Evolutionary conservation across 768 basidiomycete genomes (phyloP).

Genomic region (Terana coerulea): DNA sequence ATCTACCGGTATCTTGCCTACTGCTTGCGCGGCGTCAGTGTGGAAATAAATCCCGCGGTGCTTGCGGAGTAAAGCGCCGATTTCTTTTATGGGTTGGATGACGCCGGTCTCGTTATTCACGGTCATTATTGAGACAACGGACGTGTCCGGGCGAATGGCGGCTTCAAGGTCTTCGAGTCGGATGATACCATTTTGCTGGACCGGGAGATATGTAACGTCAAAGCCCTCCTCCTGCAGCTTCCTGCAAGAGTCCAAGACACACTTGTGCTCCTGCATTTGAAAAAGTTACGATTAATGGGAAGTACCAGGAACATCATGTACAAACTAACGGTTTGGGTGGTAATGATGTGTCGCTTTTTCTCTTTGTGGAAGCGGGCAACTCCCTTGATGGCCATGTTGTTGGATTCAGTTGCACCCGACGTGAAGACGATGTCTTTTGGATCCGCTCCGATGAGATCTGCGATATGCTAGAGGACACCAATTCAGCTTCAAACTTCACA

Average conservation of each 20-base stretch:
- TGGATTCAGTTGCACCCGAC: slow-evolving; percentile 95
- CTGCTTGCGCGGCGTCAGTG: slow-evolving; percentile 96
- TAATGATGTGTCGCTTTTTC: slow-evolving; percentile 91
- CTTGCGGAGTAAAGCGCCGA: slow-evolving; percentile 80
- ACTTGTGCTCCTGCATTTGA: slow-evolving; percentile 99
- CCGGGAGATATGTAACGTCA: slow-evolving; percentile 97
- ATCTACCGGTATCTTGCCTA: slow-evolving; percentile 86
- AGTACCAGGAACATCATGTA: background rate
- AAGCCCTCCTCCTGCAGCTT: slow-evolving; percentile 96
- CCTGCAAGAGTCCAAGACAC: slow-evolving; percentile 96
- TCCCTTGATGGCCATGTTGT: slow-evolving; percentile 97
- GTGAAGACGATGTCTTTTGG: slow-evolving; percentile 97
- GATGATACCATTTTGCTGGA: slow-evolving; percentile 80
- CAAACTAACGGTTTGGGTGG: slow-evolving; percentile 79
- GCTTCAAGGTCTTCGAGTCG: slow-evolving; percentile 74
- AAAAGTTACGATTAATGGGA: background rate
- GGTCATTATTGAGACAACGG: slow-evolving; percentile 95
- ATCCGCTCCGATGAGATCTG: slow-evolving; percentile 90
- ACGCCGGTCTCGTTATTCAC: slow-evolving; percentile 99
- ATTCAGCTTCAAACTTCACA: background rate
- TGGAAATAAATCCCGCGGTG: slow-evolving; percentile 93
- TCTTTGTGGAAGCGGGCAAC: slow-evolving; percentile 94
- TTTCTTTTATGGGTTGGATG: slow-evolving; percentile 95
- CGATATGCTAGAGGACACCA: slow-evolving; percentile 62
- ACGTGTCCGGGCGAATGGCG: slow-evolving; percentile 89